These are phyloP conservation scores for Lentinula lateritia DNA, from an alignment of 768 basidiomycete species.

Conservation along the genomic window DNA sequence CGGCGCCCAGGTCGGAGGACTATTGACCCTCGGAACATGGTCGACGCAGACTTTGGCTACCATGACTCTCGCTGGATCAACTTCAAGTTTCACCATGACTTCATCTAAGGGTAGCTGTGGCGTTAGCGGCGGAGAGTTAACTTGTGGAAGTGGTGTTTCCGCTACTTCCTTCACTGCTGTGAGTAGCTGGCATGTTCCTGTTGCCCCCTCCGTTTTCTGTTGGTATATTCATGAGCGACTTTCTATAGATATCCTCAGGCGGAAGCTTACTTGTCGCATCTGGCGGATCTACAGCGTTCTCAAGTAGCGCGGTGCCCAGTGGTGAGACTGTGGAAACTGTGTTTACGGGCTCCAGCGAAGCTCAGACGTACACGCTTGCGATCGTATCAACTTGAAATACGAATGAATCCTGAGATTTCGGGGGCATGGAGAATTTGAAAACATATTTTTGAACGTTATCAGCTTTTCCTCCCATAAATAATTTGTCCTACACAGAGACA, in stretches of 20 bases:
- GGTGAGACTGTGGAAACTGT: slow-evolving; percentile 38
- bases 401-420: too few species aligned
- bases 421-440: too few species aligned
- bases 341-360: slow-evolving; percentile 27
- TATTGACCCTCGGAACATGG: slow-evolving; percentile 53
- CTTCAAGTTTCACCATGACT: slow-evolving; percentile 49
- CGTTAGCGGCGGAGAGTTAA: slow-evolving; percentile 37
- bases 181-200: slow-evolving; percentile 15
- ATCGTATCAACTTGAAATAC: slow-evolving; percentile 26
- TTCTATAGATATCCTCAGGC: slow-evolving; percentile 39
- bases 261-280: slow-evolving; percentile 42
- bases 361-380: slow-evolving; percentile 30
- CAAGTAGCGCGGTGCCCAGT: slow-evolving; percentile 47
- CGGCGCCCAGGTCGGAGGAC: slow-evolving; percentile 38
- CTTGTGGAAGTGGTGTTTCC: slow-evolving; percentile 47
- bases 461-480: too few species aligned
- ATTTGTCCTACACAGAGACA: too few species aligned
- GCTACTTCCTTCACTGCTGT: slow-evolving; percentile 48
- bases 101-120: slow-evolving; percentile 57
- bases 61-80: slow-evolving; percentile 41
- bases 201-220: neutral
- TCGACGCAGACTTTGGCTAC: slow-evolving; percentile 58
- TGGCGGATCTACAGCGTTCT: slow-evolving; percentile 43
- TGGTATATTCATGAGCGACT: neutral
- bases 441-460: too few species aligned